Evolutionary conservation across 2,329 filamentous ascomycete genomes (phyloP).

Genomic region (Nemania sp.): DNA sequence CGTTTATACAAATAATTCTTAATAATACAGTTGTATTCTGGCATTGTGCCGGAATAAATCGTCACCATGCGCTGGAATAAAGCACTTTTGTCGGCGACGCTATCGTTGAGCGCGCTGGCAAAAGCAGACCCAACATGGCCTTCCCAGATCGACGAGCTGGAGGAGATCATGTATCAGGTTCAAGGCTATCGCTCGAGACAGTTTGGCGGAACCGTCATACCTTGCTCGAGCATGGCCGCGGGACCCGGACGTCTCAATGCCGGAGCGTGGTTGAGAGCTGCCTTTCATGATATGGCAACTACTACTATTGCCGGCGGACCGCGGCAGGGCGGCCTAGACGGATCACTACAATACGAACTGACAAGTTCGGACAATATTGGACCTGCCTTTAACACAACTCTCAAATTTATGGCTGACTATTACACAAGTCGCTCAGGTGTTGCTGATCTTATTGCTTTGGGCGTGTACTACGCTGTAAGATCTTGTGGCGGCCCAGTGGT

Average conservation of each 20-base stretch:
- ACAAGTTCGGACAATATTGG: constrained; percentile 59
- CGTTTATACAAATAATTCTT: constrained; percentile 16
- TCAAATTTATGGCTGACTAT: constrained; percentile 58
- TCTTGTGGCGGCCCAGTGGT: constrained; percentile 61
- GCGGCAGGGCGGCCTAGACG: constrained; percentile 58
- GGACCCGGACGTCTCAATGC: constrained; percentile 60
- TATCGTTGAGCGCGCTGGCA: constrained; percentile 42
- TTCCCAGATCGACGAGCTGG: constrained; percentile 60
- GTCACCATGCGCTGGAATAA: constrained; percentile 37
- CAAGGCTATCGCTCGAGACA: constrained; percentile 56
- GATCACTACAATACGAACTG: constrained; percentile 62
- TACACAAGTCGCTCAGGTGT: constrained; percentile 55
- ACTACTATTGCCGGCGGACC: constrained; percentile 49
- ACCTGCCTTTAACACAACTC: constrained; percentile 56
- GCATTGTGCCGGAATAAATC: not conserved
- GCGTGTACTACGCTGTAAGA: constrained; percentile 60
- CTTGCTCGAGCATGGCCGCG: constrained; percentile 57
- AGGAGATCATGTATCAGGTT: constrained; percentile 65
- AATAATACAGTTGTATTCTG: constrained; percentile 11
- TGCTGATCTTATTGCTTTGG: constrained; percentile 61
- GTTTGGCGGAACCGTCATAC: constrained; percentile 60
- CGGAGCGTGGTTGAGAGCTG: constrained; percentile 64
- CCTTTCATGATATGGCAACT: constrained; percentile 65
- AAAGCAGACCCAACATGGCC: constrained; percentile 63
- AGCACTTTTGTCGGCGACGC: constrained; percentile 40